These are phyloP conservation scores for Cucumis hystrix DNA, from an alignment of 306 rosid species.

Conservation along the genomic window DNA sequence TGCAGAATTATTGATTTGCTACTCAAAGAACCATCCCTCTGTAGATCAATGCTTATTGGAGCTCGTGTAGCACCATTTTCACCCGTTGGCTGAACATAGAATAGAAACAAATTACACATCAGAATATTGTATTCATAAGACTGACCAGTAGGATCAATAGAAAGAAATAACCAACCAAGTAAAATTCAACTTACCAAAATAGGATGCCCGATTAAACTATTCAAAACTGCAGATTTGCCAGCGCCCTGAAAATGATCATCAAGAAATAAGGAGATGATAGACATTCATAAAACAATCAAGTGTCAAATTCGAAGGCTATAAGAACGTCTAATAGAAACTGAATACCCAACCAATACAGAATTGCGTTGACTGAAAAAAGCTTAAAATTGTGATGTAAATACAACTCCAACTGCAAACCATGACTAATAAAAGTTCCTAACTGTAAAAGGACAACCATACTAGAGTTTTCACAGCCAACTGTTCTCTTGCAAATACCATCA, in stretches of 20 bases:
- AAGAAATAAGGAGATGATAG: not conserved
- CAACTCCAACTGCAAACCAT: not conserved
- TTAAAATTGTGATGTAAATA: not conserved
- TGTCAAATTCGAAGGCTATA: not conserved
- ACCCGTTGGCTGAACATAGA: slow-evolving; percentile 74
- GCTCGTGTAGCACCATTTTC: slow-evolving; percentile 98
- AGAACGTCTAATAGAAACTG: not conserved
- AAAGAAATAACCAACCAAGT: not conserved
- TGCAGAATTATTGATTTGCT: slow-evolving; percentile 84
- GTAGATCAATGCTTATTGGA: slow-evolving; percentile 85
- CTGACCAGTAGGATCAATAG: not conserved
- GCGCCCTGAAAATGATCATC: slow-evolving; percentile 47
- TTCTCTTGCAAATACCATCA: not conserved
- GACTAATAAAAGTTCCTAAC: not conserved
- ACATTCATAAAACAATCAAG: not conserved
- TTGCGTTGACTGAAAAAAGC: not conserved
- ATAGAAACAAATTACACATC: not conserved
- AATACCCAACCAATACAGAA: not conserved
- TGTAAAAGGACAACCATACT: not conserved
- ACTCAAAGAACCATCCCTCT: slow-evolving; percentile 75
- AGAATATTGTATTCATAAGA: not conserved
- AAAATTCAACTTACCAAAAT: slow-evolving; percentile 56
- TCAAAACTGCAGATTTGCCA: slow-evolving; percentile 88
- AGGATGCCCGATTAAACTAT: slow-evolving; percentile 96
- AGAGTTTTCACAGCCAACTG: not conserved